Evolutionary conservation across 2,329 filamentous ascomycete species (phyloP).

Genomic region (Apiospora koreana): DNA sequence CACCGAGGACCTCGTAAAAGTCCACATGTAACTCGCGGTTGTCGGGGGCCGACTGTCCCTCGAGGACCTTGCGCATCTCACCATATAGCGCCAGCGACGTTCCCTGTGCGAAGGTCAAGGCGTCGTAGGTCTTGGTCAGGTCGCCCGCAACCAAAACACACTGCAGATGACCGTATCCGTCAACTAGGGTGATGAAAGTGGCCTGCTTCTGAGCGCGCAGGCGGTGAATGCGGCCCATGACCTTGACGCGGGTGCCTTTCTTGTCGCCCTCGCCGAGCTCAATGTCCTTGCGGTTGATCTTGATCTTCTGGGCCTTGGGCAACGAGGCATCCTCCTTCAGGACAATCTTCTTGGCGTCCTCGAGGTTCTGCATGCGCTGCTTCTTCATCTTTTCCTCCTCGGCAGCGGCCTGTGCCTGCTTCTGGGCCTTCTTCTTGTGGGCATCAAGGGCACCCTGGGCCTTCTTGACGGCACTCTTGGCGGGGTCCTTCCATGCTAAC

Average conservation of each 20-base stretch:
- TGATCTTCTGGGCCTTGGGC: constrained; percentile 74
- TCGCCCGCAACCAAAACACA: constrained; percentile 76
- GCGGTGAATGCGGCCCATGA: constrained; percentile 81
- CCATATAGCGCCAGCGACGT: constrained; percentile 85
- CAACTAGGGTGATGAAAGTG: constrained; percentile 82
- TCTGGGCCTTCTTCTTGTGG: constrained; percentile 82
- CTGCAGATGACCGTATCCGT: constrained; percentile 84
- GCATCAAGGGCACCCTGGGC: constrained; percentile 72
- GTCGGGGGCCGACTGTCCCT: constrained; percentile 76
- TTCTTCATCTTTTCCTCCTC: constrained; percentile 73
- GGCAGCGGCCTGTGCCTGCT: constrained; percentile 72
- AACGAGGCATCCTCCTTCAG: constrained; percentile 73
- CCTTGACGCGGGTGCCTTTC: constrained; percentile 74
- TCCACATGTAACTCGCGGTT: constrained; percentile 88
- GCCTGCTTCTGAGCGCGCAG: constrained; percentile 80
- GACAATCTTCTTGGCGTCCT: constrained; percentile 79
- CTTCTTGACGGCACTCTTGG: constrained; percentile 86
- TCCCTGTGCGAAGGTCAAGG: constrained; percentile 80
- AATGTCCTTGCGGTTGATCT: constrained; percentile 69
- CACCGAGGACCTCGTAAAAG: constrained; percentile 79
- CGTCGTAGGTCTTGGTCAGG: constrained; percentile 89
- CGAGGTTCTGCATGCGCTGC: constrained; percentile 68
- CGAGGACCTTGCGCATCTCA: constrained; percentile 79
- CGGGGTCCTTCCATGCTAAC: constrained; percentile 76
- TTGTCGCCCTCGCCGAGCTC: constrained; percentile 57